phyloP scores from a whole-genome alignment of 805 yeast genomes.

The Kurtzmaniella fragi region DNA sequence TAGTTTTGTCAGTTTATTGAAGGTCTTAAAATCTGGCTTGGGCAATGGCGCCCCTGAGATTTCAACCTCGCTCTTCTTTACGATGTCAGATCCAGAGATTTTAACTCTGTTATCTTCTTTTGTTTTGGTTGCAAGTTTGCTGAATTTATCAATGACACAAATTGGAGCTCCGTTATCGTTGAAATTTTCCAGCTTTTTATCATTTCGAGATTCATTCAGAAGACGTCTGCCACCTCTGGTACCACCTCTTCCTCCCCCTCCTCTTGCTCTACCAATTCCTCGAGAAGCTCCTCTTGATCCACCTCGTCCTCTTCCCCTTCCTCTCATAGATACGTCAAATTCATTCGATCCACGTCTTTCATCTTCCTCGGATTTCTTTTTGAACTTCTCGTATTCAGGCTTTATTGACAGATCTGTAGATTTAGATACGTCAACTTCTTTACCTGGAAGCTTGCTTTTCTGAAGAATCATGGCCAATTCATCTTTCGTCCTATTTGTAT shows the following conservation, averaged over 20 bases:
- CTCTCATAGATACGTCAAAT: neutral
- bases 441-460: neutral
- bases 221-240: slow-evolving; percentile 5
- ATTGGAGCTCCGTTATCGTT: neutral
- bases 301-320: slow-evolving; percentile 20
- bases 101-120: neutral
- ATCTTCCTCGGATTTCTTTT: neutral
- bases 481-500: slow-evolving; percentile 3
- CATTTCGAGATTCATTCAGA: slow-evolving; percentile 1
- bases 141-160: neutral
- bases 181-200: neutral
- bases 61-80: no score
- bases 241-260: slow-evolving; percentile 13
- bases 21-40: no score
- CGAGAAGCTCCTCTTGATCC: slow-evolving; percentile 26
- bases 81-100: no score
- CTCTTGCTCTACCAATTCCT: slow-evolving; percentile 18
- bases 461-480: slow-evolving; percentile 4
- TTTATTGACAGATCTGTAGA: no score
- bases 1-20: no score
- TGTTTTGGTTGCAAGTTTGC: neutral
- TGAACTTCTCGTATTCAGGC: neutral
- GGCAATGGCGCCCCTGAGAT: no score
- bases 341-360: neutral
- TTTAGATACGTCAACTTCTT: neutral